phyloP scores from a whole-genome alignment of 2,329 filamentous ascomycete genomes.

The Geosmithia flava region DNA sequence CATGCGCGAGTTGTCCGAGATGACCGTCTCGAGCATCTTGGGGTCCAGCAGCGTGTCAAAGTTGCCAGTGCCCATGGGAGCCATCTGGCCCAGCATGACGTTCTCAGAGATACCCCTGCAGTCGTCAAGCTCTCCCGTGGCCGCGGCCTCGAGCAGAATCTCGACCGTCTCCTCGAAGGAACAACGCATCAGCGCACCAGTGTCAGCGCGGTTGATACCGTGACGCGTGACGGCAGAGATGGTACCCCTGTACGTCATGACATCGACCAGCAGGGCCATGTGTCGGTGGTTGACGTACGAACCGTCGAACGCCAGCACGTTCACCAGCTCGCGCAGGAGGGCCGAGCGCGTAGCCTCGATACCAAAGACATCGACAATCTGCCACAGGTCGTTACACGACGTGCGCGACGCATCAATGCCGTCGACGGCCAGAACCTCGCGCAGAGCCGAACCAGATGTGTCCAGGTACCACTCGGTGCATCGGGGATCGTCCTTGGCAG shows the following conservation, averaged over 20 bases:
- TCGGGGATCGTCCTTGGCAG: conserved; percentile 57
- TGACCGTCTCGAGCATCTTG: conserved; percentile 89
- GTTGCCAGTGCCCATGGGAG: conserved; percentile 92
- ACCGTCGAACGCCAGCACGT: conserved; percentile 94
- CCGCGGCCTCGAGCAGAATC: conserved; percentile 90
- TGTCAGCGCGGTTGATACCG: conserved; percentile 96
- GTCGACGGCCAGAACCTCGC: conserved; percentile 71
- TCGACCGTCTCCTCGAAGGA: conserved; percentile 99
- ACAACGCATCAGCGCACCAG: conserved; percentile 96
- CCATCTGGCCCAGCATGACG: conserved; percentile 94
- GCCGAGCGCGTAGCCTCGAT: conserved; percentile 89
- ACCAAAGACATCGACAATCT: conserved; percentile 87
- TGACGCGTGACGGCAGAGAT: conserved; percentile 96
- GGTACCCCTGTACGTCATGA: conserved; percentile 92
- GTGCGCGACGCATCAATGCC: conserved; percentile 81
- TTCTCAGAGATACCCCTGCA: conserved; percentile 98
- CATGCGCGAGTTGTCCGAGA: conserved; percentile 81
- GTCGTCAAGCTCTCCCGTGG: conserved; percentile 90
- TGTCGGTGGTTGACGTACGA: conserved; percentile 99
- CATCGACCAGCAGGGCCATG: conserved; percentile 85
- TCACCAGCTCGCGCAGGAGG: conserved; percentile 76
- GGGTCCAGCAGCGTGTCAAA: conserved; percentile 90
- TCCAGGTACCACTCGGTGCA: conserved; percentile 95
- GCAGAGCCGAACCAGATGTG: conserved; percentile 80
- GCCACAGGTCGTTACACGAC: conserved; percentile 91